These are phyloP conservation scores for Thielaviopsis euricoi DNA, from an alignment of 2,329 filamentous ascomycete species.

Conservation along the genomic window DNA sequence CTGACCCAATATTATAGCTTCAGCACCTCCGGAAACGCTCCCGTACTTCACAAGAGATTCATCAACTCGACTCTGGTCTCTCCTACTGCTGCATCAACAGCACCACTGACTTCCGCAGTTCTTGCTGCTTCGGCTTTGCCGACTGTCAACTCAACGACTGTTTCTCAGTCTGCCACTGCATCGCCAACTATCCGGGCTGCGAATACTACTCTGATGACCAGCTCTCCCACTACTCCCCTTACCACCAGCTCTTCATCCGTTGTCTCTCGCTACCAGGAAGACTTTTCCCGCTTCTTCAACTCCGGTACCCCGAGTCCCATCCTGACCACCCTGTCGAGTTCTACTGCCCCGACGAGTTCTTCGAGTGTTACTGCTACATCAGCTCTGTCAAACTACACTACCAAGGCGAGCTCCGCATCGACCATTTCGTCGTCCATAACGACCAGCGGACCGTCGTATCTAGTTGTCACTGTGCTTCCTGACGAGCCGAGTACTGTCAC, in stretches of 20 bases:
- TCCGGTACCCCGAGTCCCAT: conserved; percentile 9
- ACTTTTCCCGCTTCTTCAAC: conserved; percentile 5
- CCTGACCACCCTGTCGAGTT: conserved; percentile 1
- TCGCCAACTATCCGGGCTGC: background rate
- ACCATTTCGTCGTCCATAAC: background rate
- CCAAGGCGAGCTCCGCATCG: background rate
- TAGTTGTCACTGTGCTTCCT: background rate
- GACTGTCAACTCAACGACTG: background rate
- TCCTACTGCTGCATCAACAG: background rate
- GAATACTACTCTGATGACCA: background rate
- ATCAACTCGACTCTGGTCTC: background rate
- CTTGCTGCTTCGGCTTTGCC: no score
- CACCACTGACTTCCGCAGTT: background rate
- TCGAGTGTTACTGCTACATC: background rate
- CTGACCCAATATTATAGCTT: background rate
- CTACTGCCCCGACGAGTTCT: background rate
- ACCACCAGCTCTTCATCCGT: background rate
- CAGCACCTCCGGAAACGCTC: background rate
- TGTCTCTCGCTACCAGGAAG: background rate
- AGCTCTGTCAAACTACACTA: background rate
- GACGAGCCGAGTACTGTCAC: background rate
- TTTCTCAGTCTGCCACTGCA: background rate
- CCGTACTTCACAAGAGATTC: background rate
- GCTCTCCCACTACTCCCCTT: background rate
- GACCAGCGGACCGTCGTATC: background rate